Percentiles rank a stretch among this genome's conserved stretches.
Conservation (phyloP, 176 grass and related monocot species). For the Hordeum vulgare region MorexV3_pseudomolecules_assembly NC_058522.1:476243745-476244244, state of each 20-base stretch:
- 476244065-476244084: constrained; percentile 1
- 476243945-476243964: background rate
- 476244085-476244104: constrained; percentile 20
- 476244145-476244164: background rate
- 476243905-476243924: background rate
- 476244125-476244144: constrained; percentile 9
- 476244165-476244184: background rate
- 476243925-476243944: background rate
- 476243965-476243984: background rate
- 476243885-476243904: too few species aligned
- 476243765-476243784: background rate
- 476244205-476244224: background rate
- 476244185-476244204: background rate
- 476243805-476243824: background rate
- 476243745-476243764: constrained; percentile 8
- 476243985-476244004: background rate
- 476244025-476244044: constrained; percentile 17
- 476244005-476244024: background rate
- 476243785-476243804: background rate
- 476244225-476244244: constrained; percentile 13
- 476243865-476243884: background rate
- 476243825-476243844: background rate
- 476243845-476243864: background rate
- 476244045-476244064: background rate
- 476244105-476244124: background rate